Percentiles rank a stretch among this genome's conserved stretches.
phyloP scores from a whole-genome alignment of 768 basidiomycete genomes.

The Amanita pseudoporphyria region DNA sequence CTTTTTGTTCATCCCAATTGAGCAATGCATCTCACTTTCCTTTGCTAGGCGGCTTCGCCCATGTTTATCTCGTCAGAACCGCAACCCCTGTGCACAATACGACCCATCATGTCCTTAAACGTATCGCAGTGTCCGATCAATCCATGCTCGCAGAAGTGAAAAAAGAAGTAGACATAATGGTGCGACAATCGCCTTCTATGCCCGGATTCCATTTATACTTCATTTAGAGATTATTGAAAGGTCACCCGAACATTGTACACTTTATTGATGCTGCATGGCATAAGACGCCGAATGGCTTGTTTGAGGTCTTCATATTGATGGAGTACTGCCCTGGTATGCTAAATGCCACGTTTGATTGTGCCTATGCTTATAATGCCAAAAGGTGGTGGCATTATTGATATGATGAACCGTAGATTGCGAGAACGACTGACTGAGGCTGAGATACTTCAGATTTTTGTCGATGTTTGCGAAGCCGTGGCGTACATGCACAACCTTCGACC shows the following conservation, averaged over 20 bases:
- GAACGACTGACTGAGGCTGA: conserved; percentile 93
- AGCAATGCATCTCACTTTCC: conserved; percentile 9
- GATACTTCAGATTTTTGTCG: conserved; percentile 95
- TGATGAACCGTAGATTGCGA: conserved; percentile 95
- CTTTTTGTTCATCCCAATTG: conserved; percentile 5
- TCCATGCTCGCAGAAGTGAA: conserved; percentile 86
- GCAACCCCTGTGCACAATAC: conserved; percentile 82
- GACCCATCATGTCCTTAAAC: conserved; percentile 93
- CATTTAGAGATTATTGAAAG: conserved; percentile 74
- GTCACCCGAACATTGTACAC: conserved; percentile 92
- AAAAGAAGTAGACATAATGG: conserved; percentile 99
- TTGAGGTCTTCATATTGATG: conserved; percentile 98
- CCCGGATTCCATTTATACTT: conserved; percentile 18
- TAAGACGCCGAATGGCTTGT: conserved; percentile 70
- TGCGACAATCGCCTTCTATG: conserved; percentile 24
- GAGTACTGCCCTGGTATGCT: conserved; percentile 84
- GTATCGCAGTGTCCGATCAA: conserved; percentile 89
- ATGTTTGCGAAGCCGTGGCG: conserved; percentile 94
- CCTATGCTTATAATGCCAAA: conserved; percentile 7
- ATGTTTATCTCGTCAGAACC: conserved; percentile 93
- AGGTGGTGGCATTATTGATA: conserved; percentile 99
- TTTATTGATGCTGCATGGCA: conserved; percentile 95
- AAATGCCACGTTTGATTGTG: neutral
- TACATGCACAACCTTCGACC: conserved; percentile 93
- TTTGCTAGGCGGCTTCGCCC: conserved; percentile 86